phyloP scores from a whole-genome alignment of 768 basidiomycete species.

The Auricularia cornea region DNA sequence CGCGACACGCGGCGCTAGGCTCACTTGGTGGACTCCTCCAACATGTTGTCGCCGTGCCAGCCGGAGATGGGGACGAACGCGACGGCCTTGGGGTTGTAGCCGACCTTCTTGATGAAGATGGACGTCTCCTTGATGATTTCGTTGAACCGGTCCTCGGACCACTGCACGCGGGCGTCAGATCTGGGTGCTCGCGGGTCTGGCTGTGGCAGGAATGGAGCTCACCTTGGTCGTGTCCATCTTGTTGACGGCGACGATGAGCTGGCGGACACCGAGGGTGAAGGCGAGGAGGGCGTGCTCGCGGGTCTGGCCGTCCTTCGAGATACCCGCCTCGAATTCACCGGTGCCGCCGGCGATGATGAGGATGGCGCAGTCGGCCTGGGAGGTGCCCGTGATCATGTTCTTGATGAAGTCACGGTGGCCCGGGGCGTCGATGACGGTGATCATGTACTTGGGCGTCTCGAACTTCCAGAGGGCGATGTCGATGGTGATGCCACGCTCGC shows the following conservation, averaged over 20 bases:
- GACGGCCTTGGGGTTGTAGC: conserved; percentile 98
- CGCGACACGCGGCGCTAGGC: conserved; percentile 19
- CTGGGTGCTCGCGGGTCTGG: not conserved
- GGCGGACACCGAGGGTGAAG: conserved; percentile 99
- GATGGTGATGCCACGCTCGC: conserved; percentile 99
- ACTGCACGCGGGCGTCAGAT: conserved; percentile 39
- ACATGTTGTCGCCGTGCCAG: conserved; percentile 99
- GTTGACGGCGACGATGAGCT: conserved; percentile 99
- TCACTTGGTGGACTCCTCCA: conserved; percentile 96
- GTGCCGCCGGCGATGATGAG: conserved; percentile 99
- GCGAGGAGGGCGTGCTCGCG: conserved; percentile 99
- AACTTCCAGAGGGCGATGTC: conserved; percentile 99
- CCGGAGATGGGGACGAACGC: conserved; percentile 99
- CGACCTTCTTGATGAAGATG: conserved; percentile 99
- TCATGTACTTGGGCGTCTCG: conserved; percentile 96
- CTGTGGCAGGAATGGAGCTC: not conserved
- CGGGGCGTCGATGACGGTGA: conserved; percentile 97
- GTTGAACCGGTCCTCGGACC: conserved; percentile 99
- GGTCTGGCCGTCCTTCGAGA: conserved; percentile 99
- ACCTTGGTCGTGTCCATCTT: conserved; percentile 99
- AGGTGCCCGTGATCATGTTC: conserved; percentile 99
- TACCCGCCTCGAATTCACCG: conserved; percentile 99
- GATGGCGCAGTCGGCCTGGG: conserved; percentile 99
- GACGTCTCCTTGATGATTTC: conserved; percentile 99
- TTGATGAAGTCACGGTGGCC: conserved; percentile 99